Evolutionary conservation across 345 rosid species (phyloP), one percentile per base, ranked within the genome.

Genomic region (Gossypium thurberi): DNA sequence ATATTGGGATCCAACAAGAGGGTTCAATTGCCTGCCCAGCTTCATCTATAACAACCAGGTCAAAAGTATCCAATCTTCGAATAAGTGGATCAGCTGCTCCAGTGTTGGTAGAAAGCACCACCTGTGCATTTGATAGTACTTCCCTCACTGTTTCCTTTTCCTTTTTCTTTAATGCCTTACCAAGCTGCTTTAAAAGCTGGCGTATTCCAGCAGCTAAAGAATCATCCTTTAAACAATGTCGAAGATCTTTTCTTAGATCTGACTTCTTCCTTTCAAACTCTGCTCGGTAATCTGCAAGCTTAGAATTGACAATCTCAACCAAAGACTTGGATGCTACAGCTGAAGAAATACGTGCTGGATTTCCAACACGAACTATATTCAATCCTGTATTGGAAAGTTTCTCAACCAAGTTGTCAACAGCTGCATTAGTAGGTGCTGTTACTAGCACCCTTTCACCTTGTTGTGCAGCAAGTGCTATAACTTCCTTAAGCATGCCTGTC

Each of bases 11-110:
- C 98, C 97, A 94, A 84, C 93, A 88, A 50, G 95, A 86, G 73
- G 98, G 97, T 78, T 94, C 98, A 75, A 92, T 94, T 78, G 97
- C 92, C 85, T 94, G 98, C 67, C 84, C 97, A 69, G 97, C 97
- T 88, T 94, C 98, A 81, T 94, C 98, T 73, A 94, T 87, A 81
- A 94, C 88, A 80, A 92, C 97, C 76, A 94, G 80, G 81, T 92
- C 98, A 81, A 94, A 92, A 13, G 91, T 71, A 71, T 85, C 92
- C 76, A 90, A 80, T 85, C 83, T 89, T 66, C 97, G 81, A 43
- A 94, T 77, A 81, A 90, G 82, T 53, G 97, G 97, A 82, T 94
- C 98, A 59, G 98, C 98, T 18, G 97, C 91, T 79, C 98, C 97
- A 61, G 86, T 90, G 87, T 90, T 92, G 53, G 98, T 94, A 40